Evolutionary conservation across 352 stramenopile genomes (phyloP).

Genomic region (Globisporangium iwayamae): DNA sequence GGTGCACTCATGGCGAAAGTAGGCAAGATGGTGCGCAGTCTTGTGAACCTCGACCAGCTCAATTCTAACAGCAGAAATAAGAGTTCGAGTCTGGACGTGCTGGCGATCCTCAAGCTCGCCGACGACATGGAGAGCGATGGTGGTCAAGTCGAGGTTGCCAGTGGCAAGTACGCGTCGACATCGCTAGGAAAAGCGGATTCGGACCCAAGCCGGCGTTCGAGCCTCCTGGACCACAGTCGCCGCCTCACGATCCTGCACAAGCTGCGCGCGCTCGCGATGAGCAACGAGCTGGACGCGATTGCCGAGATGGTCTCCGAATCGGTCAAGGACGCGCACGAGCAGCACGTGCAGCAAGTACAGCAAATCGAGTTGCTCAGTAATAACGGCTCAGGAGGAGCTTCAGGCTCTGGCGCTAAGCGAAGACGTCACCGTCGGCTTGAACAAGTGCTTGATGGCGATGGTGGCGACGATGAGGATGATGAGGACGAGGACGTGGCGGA

Average conservation of each 20-base stretch:
- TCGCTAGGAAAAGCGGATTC: neutral
- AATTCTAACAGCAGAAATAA: neutral
- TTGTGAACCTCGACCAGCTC: slow-evolving; percentile 40
- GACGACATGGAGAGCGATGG: slow-evolving; percentile 40
- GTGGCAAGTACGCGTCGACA: neutral
- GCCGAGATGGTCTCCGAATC: slow-evolving; percentile 20
- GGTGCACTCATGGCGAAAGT: slow-evolving; percentile 45
- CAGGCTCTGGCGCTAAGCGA: neutral
- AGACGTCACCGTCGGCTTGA: neutral
- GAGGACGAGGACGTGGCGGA: slow-evolving; percentile 19
- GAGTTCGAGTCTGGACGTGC: slow-evolving; percentile 28
- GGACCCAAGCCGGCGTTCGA: slow-evolving; percentile 4
- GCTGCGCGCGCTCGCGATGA: slow-evolving; percentile 16
- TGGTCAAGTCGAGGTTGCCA: slow-evolving; percentile 7
- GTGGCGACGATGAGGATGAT: slow-evolving; percentile 17
- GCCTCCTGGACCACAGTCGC: slow-evolving; percentile 13
- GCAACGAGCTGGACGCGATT: slow-evolving; percentile 18
- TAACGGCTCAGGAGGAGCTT: neutral
- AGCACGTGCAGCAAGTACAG: slow-evolving; percentile 21
- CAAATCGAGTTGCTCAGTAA: slow-evolving; percentile 12
- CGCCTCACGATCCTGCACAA: slow-evolving; percentile 19
- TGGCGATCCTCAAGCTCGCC: slow-evolving; percentile 52
- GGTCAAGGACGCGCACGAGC: slow-evolving; percentile 25
- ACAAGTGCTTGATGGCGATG: slow-evolving; percentile 5
- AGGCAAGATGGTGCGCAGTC: slow-evolving; percentile 55